These are phyloP conservation scores for Arthrinium phaeospermum DNA, from an alignment of 2,329 filamentous ascomycete species.

Conservation along the genomic window DNA sequence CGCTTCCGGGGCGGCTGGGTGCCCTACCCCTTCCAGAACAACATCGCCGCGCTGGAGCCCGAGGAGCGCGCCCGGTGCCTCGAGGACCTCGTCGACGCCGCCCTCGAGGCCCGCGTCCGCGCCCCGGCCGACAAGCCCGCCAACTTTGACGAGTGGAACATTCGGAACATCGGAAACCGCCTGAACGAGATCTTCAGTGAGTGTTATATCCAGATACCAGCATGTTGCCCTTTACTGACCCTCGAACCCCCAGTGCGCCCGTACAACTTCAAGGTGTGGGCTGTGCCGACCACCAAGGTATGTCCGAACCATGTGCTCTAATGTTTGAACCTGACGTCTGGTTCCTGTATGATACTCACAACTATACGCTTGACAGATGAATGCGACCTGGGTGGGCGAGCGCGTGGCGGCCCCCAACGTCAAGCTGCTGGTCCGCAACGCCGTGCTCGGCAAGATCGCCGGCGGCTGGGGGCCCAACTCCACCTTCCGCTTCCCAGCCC, in stretches of 20 bases:
- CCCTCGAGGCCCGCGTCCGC: constrained; percentile 81
- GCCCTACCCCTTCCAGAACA: constrained; percentile 99
- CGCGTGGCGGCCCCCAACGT: constrained; percentile 95
- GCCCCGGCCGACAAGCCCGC: constrained; percentile 84
- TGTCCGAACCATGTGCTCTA: constrained; percentile 29
- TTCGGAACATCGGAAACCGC: constrained; percentile 87
- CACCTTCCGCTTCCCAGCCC: constrained; percentile 96
- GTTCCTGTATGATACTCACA: background rate
- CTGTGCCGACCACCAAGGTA: constrained; percentile 95
- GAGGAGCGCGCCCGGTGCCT: constrained; percentile 95
- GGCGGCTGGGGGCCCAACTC: constrained; percentile 98
- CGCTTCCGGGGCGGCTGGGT: constrained; percentile 97
- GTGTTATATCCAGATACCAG: background rate
- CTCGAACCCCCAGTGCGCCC: constrained; percentile 68
- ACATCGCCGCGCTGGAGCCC: constrained; percentile 97
- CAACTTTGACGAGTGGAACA: constrained; percentile 98
- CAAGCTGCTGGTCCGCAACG: constrained; percentile 91
- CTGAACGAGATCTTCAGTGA: constrained; percentile 86
- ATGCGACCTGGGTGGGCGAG: constrained; percentile 98
- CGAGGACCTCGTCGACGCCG: constrained; percentile 94
- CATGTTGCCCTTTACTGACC: background rate
- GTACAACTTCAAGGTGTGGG: constrained; percentile 99
- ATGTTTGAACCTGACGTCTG: background rate
- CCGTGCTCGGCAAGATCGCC: constrained; percentile 92
- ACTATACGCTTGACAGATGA: constrained; percentile 70